Evolutionary conservation across 352 stramenopile species (phyloP).

Genomic region (Proteromonas lacertae): DNA sequence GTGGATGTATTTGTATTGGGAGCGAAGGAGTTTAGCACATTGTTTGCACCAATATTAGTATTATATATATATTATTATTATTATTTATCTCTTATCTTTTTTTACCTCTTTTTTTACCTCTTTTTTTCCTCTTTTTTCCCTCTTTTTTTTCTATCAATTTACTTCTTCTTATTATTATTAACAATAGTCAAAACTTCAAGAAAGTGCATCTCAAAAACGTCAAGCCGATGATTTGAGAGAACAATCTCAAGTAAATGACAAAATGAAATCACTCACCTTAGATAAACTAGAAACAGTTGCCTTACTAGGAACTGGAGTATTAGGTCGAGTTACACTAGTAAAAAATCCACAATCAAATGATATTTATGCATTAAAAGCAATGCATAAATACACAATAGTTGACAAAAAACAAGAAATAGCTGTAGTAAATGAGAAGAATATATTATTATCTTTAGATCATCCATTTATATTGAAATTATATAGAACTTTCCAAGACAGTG

Average conservation of each 20-base stretch:
- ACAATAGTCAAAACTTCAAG: too few species aligned
- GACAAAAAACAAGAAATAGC: constrained; percentile 81
- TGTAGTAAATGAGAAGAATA: constrained; percentile 90
- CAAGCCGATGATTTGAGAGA: too few species aligned
- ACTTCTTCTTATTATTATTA: too few species aligned
- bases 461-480: too few species aligned
- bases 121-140: too few species aligned
- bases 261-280: too few species aligned
- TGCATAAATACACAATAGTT: constrained; percentile 78
- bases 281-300: too few species aligned
- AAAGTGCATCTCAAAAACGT: too few species aligned
- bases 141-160: too few species aligned
- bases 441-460: constrained; percentile 76
- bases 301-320: constrained; percentile 69
- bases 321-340: constrained; percentile 70
- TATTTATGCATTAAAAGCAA: constrained; percentile 71
- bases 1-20: constrained; percentile 5
- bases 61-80: constrained; percentile 60
- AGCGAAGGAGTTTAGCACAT: constrained; percentile 3
- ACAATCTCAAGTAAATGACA: too few species aligned
- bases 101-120: too few species aligned
- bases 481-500: constrained; percentile 67
- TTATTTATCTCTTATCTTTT: too few species aligned
- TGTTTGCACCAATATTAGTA: constrained; percentile 13
- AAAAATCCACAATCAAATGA: constrained; percentile 27